These are phyloP conservation scores for Phytopythium litorale DNA, from an alignment of 352 stramenopile species.

Conservation along the genomic window DNA sequence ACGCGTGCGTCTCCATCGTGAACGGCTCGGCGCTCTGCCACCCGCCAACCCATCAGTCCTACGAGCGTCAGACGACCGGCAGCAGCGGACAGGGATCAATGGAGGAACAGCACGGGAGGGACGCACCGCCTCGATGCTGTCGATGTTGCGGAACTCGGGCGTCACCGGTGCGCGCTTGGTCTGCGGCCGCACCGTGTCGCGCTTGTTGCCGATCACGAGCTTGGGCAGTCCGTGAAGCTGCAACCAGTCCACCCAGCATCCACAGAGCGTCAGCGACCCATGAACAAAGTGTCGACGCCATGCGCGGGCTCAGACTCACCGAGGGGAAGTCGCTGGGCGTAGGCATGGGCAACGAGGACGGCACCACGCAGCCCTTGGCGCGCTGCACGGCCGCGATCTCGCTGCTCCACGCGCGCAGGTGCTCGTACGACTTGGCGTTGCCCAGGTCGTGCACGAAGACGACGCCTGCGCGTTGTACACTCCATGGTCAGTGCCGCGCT, in stretches of 20 bases:
- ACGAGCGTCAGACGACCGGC: background rate
- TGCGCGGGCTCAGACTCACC: conserved; percentile 11
- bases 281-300: too few species aligned
- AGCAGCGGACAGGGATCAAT: too few species aligned
- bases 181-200: conserved; percentile 33
- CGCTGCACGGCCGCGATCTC: conserved; percentile 48
- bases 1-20: conserved; percentile 39
- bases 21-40: conserved; percentile 55
- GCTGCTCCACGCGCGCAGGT: conserved; percentile 55
- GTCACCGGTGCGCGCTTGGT: conserved; percentile 25
- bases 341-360: conserved; percentile 19
- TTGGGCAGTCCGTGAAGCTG: conserved; percentile 56
- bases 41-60: background rate
- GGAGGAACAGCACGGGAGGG: background rate
- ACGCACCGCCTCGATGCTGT: conserved; percentile 57
- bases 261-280: background rate
- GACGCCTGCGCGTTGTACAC: conserved; percentile 22
- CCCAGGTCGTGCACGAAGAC: conserved; percentile 82
- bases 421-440: conserved; percentile 72
- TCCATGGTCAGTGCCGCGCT: background rate
- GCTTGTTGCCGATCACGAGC: conserved; percentile 82
- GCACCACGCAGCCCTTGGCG: conserved; percentile 51
- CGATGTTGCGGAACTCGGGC: conserved; percentile 42
- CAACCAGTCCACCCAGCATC: background rate
- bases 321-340: conserved; percentile 29